These are phyloP conservation scores for Penicillium frequentans DNA, from an alignment of 2,329 filamentous ascomycete genomes.

Conservation along the genomic window DNA sequence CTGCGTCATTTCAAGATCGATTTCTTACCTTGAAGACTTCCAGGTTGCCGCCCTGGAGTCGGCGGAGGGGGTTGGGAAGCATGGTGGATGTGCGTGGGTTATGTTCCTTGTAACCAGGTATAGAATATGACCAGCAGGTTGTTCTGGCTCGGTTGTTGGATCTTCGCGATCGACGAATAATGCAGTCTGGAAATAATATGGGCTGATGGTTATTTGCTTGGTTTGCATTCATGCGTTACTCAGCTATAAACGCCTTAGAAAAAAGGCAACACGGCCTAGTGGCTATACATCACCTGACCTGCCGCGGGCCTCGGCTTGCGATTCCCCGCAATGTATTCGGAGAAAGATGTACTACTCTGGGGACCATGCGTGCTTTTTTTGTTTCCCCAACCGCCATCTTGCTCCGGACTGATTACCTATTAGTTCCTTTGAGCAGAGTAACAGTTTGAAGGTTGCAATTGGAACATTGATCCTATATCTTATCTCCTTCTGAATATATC, in stretches of 20 bases:
- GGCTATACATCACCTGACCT: constrained; percentile 12
- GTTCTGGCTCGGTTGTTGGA: neutral
- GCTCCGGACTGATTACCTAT: neutral
- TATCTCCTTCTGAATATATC: neutral
- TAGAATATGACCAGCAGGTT: neutral
- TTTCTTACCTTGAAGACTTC: constrained; percentile 84
- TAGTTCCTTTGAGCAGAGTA: neutral
- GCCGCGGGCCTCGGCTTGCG: constrained; percentile 22
- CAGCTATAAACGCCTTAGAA: neutral
- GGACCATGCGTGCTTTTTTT: neutral
- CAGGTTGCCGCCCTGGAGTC: constrained; percentile 80
- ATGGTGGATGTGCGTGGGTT: constrained; percentile 6
- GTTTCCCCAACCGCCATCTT: neutral
- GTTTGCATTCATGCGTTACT: constrained; percentile 1
- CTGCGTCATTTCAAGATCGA: neutral
- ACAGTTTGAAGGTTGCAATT: neutral
- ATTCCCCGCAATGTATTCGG: constrained; percentile 16
- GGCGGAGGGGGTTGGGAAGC: constrained; percentile 46
- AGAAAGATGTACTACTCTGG: neutral
- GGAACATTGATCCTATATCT: neutral
- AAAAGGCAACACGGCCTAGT: neutral
- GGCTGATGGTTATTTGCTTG: constrained; percentile 1
- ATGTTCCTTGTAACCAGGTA: neutral
- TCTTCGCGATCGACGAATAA: neutral
- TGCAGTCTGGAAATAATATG: neutral